These are phyloP conservation scores for Lentinula raphanica DNA, from an alignment of 768 basidiomycete genomes.

Conservation along the genomic window DNA sequence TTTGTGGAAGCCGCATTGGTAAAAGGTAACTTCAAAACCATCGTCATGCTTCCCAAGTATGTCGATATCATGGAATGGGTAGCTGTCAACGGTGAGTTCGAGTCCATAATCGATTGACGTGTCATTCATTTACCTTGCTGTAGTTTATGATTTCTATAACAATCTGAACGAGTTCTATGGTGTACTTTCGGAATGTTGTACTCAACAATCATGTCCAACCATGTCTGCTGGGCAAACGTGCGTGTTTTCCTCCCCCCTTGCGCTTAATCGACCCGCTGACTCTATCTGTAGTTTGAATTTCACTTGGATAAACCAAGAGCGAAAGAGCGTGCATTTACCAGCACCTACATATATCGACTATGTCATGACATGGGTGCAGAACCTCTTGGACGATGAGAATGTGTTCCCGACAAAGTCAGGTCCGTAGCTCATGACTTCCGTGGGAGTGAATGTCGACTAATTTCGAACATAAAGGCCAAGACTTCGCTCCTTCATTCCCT, in stretches of 20 bases:
- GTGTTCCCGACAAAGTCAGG: constrained; percentile 95
- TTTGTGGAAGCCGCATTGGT: constrained; percentile 97
- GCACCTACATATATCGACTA: constrained; percentile 98
- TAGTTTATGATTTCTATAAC: constrained; percentile 97
- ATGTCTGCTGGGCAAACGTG: constrained; percentile 93
- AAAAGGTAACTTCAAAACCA: constrained; percentile 97
- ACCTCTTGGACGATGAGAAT: constrained; percentile 87
- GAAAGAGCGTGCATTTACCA: constrained; percentile 85
- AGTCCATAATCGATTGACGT: neutral
- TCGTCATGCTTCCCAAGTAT: constrained; percentile 82
- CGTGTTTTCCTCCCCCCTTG: constrained; percentile 24
- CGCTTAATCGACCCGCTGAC: neutral
- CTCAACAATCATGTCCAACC: constrained; percentile 78
- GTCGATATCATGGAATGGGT: constrained; percentile 99
- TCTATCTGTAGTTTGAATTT: constrained; percentile 71
- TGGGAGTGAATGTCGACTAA: neutral
- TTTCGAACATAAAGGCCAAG: constrained; percentile 53
- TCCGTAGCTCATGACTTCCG: constrained; percentile 36
- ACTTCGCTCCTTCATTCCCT: constrained; percentile 86
- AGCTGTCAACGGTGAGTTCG: constrained; percentile 59
- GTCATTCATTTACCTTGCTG: neutral
- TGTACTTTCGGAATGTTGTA: constrained; percentile 91
- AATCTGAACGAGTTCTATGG: constrained; percentile 98
- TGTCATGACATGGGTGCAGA: constrained; percentile 98
- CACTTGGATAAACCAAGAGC: constrained; percentile 96